Base-by-base conservation (phyloP, 2,329 filamentous ascomycete genomes). In the Sporothrix dimorphospora region DNA sequence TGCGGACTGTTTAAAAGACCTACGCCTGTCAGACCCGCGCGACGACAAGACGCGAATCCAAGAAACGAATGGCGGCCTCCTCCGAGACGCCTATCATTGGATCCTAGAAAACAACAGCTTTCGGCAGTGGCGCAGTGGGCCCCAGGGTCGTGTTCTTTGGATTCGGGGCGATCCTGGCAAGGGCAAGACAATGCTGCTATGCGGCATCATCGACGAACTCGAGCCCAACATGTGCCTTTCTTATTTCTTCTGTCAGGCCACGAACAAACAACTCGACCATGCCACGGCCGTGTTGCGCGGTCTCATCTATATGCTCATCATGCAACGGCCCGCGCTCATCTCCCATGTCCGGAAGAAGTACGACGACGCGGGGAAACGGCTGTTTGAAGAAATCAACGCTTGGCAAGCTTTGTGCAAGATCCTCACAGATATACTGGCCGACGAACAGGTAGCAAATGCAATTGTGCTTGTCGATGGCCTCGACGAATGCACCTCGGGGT, bases 381-480 rank as follows among this genome's bases (percentile, higher is more conserved):
- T 81, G 0, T 85, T 85, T 71, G 71, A 79, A 3, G 81, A 80
- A 70, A 24, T 61, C 4, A 84, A 85, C 77, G 79, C 81, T 2
- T 84, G 78, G 78, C 63, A 77, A 65, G 78, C 78, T 11, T 69
- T 86, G 27, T 79, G 77, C 4, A 74, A 80, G 12, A 81, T 85
- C 16, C 79, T 86, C 4, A 72, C 19, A 1, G 75, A 78, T 34
- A 83, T 86, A 14, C 71, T 87, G 1, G 38, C 79, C 57, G 81
- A 85, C 69, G 73, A 76, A 0, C 74, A 42, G 11, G 70, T 82
- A 14, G 45, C 74, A 6, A 75, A 3, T 0, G 79, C 78, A 0
- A 81, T 81, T 73, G 57, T 86, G 4, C 73, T 86, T 2, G 77
- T 87, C 42, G 83, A 87, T 75, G 83, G 81, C 1, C 81, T 87